Conservation (phyloP, 257 asterid species). For the Eustoma russellianum region DNA sequence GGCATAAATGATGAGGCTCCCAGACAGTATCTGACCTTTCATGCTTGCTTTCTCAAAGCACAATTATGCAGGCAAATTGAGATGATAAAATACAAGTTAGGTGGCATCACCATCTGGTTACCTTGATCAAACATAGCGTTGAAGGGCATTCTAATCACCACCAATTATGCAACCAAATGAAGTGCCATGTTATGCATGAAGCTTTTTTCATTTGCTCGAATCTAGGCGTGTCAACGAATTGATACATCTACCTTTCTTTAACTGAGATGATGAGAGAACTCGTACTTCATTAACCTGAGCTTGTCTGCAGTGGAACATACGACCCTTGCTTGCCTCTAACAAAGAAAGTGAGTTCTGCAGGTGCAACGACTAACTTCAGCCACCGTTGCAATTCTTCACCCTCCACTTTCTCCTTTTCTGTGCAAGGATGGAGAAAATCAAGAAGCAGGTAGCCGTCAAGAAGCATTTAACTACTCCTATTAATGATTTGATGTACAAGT, state of each 20-base stretch:
- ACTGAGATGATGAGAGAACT: slow-evolving; percentile 6
- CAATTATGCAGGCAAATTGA: slow-evolving; percentile 5
- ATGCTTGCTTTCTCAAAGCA: not conserved
- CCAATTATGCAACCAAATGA: too few species aligned
- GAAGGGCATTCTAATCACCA: not conserved
- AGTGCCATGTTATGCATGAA: not conserved
- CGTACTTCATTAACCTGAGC: slow-evolving; percentile 23
- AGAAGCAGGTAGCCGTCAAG: too few species aligned
- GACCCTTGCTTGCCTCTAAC: slow-evolving; percentile 65
- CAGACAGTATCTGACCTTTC: not conserved
- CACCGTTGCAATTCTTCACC: slow-evolving; percentile 92
- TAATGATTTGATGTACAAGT: too few species aligned
- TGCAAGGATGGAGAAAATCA: too few species aligned
- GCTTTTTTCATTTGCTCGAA: not conserved
- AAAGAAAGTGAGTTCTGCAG: slow-evolving; percentile 73
- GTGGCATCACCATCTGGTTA: not conserved
- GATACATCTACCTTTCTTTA: not conserved
- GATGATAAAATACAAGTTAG: not conserved
- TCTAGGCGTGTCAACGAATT: not conserved
- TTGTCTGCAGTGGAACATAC: slow-evolving; percentile 65
- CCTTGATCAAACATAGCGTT: slow-evolving; percentile 17
- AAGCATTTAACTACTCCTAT: too few species aligned
- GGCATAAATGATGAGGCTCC: not conserved
- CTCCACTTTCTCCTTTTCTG: slow-evolving; percentile 92
- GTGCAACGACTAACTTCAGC: slow-evolving; percentile 85